Base-by-base conservation (phyloP, 345 rosid species). In the Limnanthes douglasii region DNA sequence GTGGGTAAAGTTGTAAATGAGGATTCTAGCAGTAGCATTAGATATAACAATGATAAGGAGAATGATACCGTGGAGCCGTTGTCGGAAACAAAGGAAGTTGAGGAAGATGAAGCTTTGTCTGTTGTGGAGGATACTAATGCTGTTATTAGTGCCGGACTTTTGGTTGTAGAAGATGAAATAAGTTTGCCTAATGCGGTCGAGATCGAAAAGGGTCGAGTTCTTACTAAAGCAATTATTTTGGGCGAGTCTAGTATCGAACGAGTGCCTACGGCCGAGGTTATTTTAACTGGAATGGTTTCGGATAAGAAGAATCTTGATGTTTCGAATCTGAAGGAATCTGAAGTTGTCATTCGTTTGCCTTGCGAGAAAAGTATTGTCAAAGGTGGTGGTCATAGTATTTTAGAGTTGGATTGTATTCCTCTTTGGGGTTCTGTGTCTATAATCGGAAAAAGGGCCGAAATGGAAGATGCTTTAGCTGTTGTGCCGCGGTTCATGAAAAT, bases 401-500 rank as follows among this genome's bases (percentile, higher is more conserved):
- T 73, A 18, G 78, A 88, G 64, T 70, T 75, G 41, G 97, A 79
- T 1, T 79, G 75, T 49, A 55, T 79, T n/a, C 95, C 97, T 5
- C 81, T 88, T 23, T 88, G 93, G 93, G 97, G 97, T 26, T 58
- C 55, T 24, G 66, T 68, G 36, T 79, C 93, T 26, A 48, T 72
- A n/a, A 39, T 82, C 29, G 97, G 97, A 21, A 86, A 62, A 56
- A 69, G 95, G 58, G 54, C 83, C 1, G 97, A 88, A 69, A 88
- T 88, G 97, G 95, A 83, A 63, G 97, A 88, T 45, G 73, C 78
- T 22, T 56, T 76, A 57, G 70, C 65, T 32, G 63, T 61, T 30
- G 65, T 56, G 8, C 93, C 97, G 31, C 57, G 53, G 28, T 73
- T 69, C 45, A 41, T 76, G 48, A 68, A 79, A 51, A 57, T 88